Conservation (phyloP, 1,284 basidiomycete species). For the Cryptococcus maquisensis region DNA sequence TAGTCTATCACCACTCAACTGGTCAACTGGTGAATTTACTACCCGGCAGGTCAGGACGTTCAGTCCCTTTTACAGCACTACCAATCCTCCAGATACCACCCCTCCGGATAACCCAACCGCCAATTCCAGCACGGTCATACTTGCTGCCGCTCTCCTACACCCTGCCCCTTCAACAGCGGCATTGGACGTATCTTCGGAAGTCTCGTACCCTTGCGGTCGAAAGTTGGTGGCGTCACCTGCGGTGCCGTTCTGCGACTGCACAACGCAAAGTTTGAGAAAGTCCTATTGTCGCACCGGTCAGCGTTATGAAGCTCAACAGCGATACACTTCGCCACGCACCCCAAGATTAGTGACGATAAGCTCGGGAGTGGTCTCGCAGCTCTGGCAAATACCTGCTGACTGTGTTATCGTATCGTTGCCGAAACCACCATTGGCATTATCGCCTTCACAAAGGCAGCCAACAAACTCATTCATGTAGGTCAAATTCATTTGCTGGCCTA, state of each 20-base stretch:
- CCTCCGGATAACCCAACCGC: no score
- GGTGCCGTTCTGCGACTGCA: slow-evolving; percentile 31
- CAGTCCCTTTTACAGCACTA: no score
- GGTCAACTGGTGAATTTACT: no score
- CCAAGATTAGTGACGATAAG: slow-evolving; percentile 28
- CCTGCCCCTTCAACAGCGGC: not conserved
- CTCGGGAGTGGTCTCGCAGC: slow-evolving; percentile 29
- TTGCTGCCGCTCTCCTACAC: no score
- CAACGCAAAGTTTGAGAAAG: slow-evolving; percentile 24
- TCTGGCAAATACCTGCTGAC: slow-evolving; percentile 28
- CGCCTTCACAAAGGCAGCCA: slow-evolving; percentile 31
- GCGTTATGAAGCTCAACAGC: not conserved
- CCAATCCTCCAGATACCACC: no score
- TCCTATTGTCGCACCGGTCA: not conserved
- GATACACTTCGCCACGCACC: slow-evolving; percentile 18
- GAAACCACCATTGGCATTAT: slow-evolving; percentile 8
- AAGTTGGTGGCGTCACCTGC: slow-evolving; percentile 27
- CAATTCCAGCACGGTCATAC: no score
- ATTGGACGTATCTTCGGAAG: not conserved
- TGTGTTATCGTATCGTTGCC: slow-evolving; percentile 22
- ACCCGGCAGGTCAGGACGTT: no score
- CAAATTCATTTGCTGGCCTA: slow-evolving; percentile 21
- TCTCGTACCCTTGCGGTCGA: slow-evolving; percentile 25
- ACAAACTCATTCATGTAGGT: slow-evolving; percentile 34
- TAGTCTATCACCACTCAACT: no score